Percentiles rank a stretch among this genome's conserved stretches.
Evolutionary conservation across 1,284 basidiomycete species (phyloP).

Genomic region (Trametes sp.): DNA sequence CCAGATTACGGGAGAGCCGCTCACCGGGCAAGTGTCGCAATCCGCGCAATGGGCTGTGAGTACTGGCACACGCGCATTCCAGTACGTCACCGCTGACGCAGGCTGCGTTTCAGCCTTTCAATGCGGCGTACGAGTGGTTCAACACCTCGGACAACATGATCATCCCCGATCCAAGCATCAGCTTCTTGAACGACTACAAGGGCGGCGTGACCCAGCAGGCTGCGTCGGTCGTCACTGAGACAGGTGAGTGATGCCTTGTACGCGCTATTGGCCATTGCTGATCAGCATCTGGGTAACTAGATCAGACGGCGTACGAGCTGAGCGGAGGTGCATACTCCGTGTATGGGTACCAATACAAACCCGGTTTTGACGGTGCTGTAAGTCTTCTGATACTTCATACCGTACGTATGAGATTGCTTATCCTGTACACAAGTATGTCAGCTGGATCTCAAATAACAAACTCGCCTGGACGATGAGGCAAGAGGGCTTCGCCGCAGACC

Average conservation of each 20-base stretch:
- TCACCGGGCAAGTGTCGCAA: not conserved
- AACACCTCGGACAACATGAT: conserved; percentile 46
- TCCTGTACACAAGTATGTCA: conserved; percentile 66
- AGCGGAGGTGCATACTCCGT: not conserved
- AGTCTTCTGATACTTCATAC: not conserved
- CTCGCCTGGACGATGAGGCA: conserved; percentile 80
- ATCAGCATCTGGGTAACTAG: not conserved
- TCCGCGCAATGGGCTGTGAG: not conserved
- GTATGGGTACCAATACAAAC: not conserved
- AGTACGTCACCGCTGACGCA: too few relatives aligned
- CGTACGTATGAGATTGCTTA: conserved; percentile 18
- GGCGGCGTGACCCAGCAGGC: conserved; percentile 64
- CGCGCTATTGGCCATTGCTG: not conserved
- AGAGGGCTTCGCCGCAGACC: conserved; percentile 55
- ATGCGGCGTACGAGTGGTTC: conserved; percentile 49
- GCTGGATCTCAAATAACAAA: conserved; percentile 74
- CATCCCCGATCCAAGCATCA: conserved; percentile 45
- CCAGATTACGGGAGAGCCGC: not conserved
- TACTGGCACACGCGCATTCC: not conserved
- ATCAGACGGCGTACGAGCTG: not conserved
- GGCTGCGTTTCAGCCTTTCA: conserved; percentile 51
- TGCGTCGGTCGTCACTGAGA: conserved; percentile 36
- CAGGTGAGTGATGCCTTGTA: conserved; percentile 17
- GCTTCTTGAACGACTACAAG: conserved; percentile 56
- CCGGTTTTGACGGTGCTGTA: not conserved